Evolutionary conservation across 2,329 filamentous ascomycete genomes (phyloP).

Genomic region (Paramyrothecium sp.): DNA sequence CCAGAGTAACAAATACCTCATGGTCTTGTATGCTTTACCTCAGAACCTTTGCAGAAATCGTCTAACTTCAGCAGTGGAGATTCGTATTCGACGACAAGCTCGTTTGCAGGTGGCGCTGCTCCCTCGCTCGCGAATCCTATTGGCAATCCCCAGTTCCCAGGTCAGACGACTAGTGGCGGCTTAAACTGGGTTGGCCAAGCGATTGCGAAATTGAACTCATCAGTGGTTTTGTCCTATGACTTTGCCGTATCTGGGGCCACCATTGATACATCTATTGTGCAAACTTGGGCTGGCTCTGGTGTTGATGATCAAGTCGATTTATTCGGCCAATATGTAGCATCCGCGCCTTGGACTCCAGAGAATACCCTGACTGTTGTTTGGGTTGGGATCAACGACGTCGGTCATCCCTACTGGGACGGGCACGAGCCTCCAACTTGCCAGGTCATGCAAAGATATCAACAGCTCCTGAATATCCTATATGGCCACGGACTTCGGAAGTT

Average conservation of each 20-base stretch:
- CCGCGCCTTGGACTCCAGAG: neutral
- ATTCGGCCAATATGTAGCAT: conserved; percentile 14
- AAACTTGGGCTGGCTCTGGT: conserved; percentile 3
- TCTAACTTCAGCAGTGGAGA: conserved; percentile 9
- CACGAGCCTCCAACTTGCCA: conserved; percentile 9
- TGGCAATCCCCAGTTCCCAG: conserved; percentile 12
- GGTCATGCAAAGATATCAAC: conserved; percentile 1
- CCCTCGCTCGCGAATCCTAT: conserved; percentile 7
- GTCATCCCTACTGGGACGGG: conserved; percentile 15
- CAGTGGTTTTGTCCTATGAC: conserved; percentile 14
- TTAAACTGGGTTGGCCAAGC: conserved; percentile 17
- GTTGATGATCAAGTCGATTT: conserved; percentile 14
- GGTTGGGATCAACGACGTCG: conserved; percentile 19
- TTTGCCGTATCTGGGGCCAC: conserved; percentile 17
- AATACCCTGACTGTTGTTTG: conserved; percentile 13
- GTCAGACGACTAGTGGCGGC: conserved; percentile 15
- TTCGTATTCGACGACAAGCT: conserved; percentile 13
- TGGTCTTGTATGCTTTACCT: neutral
- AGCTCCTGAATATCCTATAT: neutral
- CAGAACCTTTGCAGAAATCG: too few relatives aligned
- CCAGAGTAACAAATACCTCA: neutral
- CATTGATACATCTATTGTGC: conserved; percentile 15
- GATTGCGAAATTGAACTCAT: conserved; percentile 12
- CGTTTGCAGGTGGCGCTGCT: neutral
- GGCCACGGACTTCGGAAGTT: neutral